A percentile compares a stretch with the other conserved stretches of the same genome.
These are phyloP conservation scores for Cardiospermum halicacabum DNA, from an alignment of 345 rosid genomes.

Conservation along the genomic window DNA sequence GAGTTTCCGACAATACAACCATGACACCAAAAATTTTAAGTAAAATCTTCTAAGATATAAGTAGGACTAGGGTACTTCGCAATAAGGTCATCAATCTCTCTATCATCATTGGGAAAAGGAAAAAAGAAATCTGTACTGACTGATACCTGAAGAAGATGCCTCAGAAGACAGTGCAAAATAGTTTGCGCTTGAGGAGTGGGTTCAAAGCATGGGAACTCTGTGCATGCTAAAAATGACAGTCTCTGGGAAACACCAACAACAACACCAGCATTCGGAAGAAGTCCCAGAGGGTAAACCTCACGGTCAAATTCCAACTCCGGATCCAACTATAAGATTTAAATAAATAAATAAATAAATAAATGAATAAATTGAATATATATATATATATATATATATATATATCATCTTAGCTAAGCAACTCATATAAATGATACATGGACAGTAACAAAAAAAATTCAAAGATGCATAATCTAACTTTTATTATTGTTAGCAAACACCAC, in stretches of 20 bases:
- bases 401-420: slow-evolving; percentile 12
- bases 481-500: background rate
- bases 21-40: background rate
- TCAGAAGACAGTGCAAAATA: slow-evolving; percentile 87
- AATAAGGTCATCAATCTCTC: slow-evolving; percentile 4
- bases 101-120: background rate
- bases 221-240: slow-evolving; percentile 93
- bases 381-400: too few species aligned
- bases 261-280: slow-evolving; percentile 92
- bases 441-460: background rate
- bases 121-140: background rate
- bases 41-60: background rate
- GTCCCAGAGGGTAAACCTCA: slow-evolving; percentile 94
- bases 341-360: too few species aligned
- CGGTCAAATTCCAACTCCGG: slow-evolving; percentile 98
- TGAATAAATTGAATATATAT: too few species aligned
- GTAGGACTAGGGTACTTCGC: background rate
- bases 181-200: slow-evolving; percentile 99
- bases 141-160: slow-evolving; percentile 97
- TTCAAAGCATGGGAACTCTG: slow-evolving; percentile 97
- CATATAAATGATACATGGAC: background rate
- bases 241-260: slow-evolving; percentile 97
- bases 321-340: slow-evolving; percentile 79
- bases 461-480: background rate
- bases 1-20: background rate